Evolutionary conservation across 768 basidiomycete genomes (phyloP).

Genomic region (Termitomyces titanicus): DNA sequence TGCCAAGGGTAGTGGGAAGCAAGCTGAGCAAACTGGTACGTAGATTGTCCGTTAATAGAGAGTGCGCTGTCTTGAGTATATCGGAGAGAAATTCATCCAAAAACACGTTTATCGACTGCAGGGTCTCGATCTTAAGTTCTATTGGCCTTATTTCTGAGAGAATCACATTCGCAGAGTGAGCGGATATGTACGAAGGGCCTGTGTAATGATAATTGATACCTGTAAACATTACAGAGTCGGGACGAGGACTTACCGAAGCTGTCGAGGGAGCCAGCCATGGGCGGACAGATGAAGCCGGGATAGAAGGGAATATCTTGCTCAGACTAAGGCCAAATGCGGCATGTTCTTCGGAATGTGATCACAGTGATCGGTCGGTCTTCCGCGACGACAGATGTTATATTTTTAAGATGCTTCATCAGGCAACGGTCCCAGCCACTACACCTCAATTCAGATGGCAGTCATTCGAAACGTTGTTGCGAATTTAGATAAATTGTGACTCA

Average conservation of each 20-base stretch:
- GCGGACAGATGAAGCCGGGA: neutral
- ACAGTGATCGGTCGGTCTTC: constrained; percentile 1
- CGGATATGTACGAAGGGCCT: constrained; percentile 77
- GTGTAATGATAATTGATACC: constrained; percentile 8
- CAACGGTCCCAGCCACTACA: too few relatives aligned
- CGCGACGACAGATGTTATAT: neutral
- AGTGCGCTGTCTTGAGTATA: constrained; percentile 62
- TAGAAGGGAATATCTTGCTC: neutral
- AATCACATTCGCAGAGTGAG: constrained; percentile 84
- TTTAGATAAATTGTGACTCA: too few relatives aligned
- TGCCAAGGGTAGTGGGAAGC: constrained; percentile 78
- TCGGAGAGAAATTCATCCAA: constrained; percentile 82
- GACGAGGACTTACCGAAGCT: constrained; percentile 32
- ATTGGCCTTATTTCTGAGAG: constrained; percentile 93
- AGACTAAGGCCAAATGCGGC: neutral
- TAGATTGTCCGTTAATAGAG: constrained; percentile 70
- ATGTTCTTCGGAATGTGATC: neutral
- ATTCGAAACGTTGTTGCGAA: too few relatives aligned
- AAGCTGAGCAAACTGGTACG: constrained; percentile 68
- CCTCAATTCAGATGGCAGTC: too few relatives aligned
- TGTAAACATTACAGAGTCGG: neutral
- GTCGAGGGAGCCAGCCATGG: constrained; percentile 42
- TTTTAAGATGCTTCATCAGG: too few relatives aligned
- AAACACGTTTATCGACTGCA: constrained; percentile 72
- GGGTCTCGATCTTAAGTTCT: constrained; percentile 74